These are phyloP conservation scores for Stagonosporopsis tanaceti DNA, from an alignment of 2,329 filamentous ascomycete species.

Conservation along the genomic window DNA sequence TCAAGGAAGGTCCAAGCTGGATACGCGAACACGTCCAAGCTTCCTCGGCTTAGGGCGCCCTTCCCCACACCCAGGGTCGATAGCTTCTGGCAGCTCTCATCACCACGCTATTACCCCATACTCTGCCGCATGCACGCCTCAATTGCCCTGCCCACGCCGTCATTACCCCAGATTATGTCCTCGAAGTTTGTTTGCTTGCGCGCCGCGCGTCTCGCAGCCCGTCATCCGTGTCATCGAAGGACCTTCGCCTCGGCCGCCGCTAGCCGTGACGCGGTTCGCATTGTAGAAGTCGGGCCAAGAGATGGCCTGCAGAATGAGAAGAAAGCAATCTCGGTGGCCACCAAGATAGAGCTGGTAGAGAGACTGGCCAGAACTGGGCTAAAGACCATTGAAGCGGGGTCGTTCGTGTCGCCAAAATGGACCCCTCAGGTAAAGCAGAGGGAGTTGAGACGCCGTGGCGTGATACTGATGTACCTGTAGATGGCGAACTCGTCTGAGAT, in stretches of 20 bases:
- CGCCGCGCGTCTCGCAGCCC: conserved; percentile 46
- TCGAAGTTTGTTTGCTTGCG: conserved; percentile 44
- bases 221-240: conserved; percentile 40
- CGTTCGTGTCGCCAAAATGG: conserved; percentile 85
- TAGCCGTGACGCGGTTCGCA: conserved; percentile 58
- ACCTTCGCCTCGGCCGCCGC: conserved; percentile 45
- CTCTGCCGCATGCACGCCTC: conserved; percentile 6
- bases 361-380: conserved; percentile 73
- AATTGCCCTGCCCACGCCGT: conserved; percentile 11
- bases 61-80: conserved; percentile 16
- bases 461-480: conserved; percentile 59
- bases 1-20: conserved; percentile 6
- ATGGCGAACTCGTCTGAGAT: conserved; percentile 83
- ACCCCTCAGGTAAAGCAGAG: conserved; percentile 71
- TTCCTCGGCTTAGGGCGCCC: conserved; percentile 17
- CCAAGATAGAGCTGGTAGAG: conserved; percentile 79
- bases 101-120: conserved; percentile 20
- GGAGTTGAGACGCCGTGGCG: not conserved
- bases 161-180: conserved; percentile 32
- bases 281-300: conserved; percentile 84
- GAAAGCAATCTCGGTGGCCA: conserved; percentile 71
- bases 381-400: conserved; percentile 78
- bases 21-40: conserved; percentile 16
- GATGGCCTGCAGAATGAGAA: conserved; percentile 91
- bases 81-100: conserved; percentile 13